These are phyloP conservation scores for Datura wrightii DNA, from an alignment of 257 asterid genomes.

Conservation along the genomic window DNA sequence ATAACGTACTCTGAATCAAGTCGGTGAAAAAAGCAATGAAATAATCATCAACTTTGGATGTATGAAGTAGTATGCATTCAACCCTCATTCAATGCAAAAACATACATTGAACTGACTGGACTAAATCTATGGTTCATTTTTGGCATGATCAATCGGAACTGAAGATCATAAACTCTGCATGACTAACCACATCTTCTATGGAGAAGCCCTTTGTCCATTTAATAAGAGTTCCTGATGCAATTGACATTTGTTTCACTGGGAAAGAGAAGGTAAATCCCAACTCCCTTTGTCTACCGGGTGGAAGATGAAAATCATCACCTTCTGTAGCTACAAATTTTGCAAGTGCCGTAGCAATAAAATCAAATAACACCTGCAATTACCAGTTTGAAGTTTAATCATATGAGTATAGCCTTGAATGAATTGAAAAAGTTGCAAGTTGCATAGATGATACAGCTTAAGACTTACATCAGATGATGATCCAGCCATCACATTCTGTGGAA, in stretches of 20 bases:
- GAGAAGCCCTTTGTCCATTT: slow-evolving; percentile 95
- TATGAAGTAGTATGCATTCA: neutral
- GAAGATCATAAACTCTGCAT: slow-evolving; percentile 23
- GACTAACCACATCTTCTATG: slow-evolving; percentile 79
- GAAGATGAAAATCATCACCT: slow-evolving; percentile 62
- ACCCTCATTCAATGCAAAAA: neutral
- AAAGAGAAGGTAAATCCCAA: slow-evolving; percentile 97
- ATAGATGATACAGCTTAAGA: slow-evolving; percentile 21
- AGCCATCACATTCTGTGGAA: slow-evolving; percentile 89
- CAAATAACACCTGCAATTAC: slow-evolving; percentile 65
- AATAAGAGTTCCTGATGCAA: slow-evolving; percentile 82
- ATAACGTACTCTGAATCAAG: neutral
- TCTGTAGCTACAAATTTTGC: slow-evolving; percentile 81
- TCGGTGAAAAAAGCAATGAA: neutral
- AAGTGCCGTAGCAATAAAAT: slow-evolving; percentile 72
- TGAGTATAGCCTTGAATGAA: slow-evolving; percentile 13
- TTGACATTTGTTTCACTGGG: slow-evolving; percentile 80
- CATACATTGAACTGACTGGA: neutral
- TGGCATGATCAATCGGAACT: neutral
- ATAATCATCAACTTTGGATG: neutral
- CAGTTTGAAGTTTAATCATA: slow-evolving; percentile 7
- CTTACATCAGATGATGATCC: slow-evolving; percentile 84
- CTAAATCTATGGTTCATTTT: neutral
- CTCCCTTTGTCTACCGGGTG: slow-evolving; percentile 79
- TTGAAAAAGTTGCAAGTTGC: slow-evolving; percentile 23